Evolutionary conservation across 306 rosid species (phyloP), one percentile per base, ranked within the genome.

Genomic region (Comarum palustre): DNA sequence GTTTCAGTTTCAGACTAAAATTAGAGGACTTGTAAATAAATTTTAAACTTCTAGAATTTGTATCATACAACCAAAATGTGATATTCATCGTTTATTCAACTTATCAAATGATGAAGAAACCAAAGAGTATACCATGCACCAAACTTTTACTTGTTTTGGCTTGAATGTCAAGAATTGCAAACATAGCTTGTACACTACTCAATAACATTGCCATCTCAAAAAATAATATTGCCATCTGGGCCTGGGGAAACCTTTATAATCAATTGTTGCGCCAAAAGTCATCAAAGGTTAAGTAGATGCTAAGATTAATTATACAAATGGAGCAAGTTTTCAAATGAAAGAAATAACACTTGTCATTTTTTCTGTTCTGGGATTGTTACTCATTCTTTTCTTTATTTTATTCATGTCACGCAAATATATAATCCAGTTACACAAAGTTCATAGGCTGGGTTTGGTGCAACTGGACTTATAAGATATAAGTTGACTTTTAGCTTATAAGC

Each of bases 281-380:
- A 61, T 61, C 9, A 16, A 25, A 32, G 24, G 72, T 67, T 25
- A 27, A 67, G 72, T 67, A 45, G 51, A 31, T 66, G 38, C 54
- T 15, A 66, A 67, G 57, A 67, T 25, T 76, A 74, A 67, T 67
- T 76, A 74, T 81, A 52, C 39, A 57, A 73, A 75, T 78, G 73
- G 69, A 68, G 31, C 45, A 75, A 16, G 17, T 48, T 78, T 75
- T 42, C 63, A 78, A 52, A 67, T 74, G 66, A 32, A 62, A 77
- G 54, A 73, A 58, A 25, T 73, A 5, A 15, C 43, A 45, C 66
- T 8, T 24, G 13, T 22, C 24, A 42, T 22, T 22, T 66, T 43
- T 16, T 14, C 10, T 15, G 8, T 12, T 5, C 16, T 11, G 6
- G 11, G 52, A 41, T 66, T 41, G 11, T 64, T 16, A 32, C 68